Conservation (phyloP, 805 yeast species). For the Kodamaea sagamina region DNA sequence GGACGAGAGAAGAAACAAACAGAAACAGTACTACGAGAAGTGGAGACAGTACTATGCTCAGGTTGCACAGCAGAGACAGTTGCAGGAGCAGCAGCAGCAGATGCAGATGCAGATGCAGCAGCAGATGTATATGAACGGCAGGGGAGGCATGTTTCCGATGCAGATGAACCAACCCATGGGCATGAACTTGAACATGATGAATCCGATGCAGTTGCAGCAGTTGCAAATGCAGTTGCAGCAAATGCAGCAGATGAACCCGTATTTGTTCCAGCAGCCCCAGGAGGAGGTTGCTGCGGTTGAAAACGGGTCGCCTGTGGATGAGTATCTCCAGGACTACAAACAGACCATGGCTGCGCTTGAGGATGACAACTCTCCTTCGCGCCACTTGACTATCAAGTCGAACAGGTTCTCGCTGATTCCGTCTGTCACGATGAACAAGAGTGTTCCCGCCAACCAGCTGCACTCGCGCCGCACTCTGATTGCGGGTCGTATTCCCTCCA, state of each 20-base stretch:
- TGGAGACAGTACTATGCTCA: slow-evolving; percentile 41
- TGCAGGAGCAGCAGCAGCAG: slow-evolving; percentile 20
- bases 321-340: slow-evolving; percentile 10
- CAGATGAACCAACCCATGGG: slow-evolving; percentile 8
- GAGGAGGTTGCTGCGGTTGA: slow-evolving; percentile 1
- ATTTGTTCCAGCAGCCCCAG: slow-evolving; percentile 5
- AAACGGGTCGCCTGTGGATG: slow-evolving; percentile 4
- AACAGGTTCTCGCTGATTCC: slow-evolving; percentile 42
- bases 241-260: slow-evolving; percentile 16
- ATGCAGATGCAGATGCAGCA: slow-evolving; percentile 13
- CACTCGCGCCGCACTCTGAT: slow-evolving; percentile 10
- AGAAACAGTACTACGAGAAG: slow-evolving; percentile 37
- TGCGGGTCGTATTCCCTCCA: slow-evolving; percentile 20
- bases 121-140: slow-evolving; percentile 9
- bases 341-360: slow-evolving; percentile 14
- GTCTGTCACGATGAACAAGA: slow-evolving; percentile 15
- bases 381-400: slow-evolving; percentile 34
- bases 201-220: slow-evolving; percentile 13
- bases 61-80: slow-evolving; percentile 20
- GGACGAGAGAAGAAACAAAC: slow-evolving; percentile 14
- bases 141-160: slow-evolving; percentile 10
- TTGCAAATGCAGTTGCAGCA: slow-evolving; percentile 21
- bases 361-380: slow-evolving; percentile 20
- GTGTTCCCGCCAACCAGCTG: slow-evolving; percentile 1
- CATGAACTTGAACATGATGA: slow-evolving; percentile 14